These are phyloP conservation scores for Bipolaris gigantea DNA, from an alignment of 2,329 filamentous ascomycete species.

Conservation along the genomic window DNA sequence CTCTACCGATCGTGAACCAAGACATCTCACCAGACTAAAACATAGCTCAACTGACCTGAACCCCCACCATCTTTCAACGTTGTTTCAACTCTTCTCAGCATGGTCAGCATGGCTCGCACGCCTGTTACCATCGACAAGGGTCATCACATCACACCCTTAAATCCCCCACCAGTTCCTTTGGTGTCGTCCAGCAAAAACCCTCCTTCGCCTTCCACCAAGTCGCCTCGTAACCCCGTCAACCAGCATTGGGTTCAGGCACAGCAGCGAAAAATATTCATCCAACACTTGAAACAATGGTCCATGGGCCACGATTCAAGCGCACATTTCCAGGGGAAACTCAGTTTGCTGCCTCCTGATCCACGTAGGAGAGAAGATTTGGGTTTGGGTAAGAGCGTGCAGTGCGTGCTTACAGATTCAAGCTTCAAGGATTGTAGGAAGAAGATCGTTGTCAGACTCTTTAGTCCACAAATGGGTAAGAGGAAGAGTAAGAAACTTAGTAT, in stretches of 20 bases:
- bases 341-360: slow-evolving; percentile 14
- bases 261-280: slow-evolving; percentile 25
- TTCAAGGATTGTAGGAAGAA: slow-evolving; percentile 20
- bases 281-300: slow-evolving; percentile 33
- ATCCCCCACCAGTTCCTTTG: slow-evolving; percentile 1
- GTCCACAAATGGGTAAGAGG: slow-evolving; percentile 14
- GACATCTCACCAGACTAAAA: neutral
- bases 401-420: slow-evolving; percentile 24
- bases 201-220: slow-evolving; percentile 9
- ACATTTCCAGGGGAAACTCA: slow-evolving; percentile 36
- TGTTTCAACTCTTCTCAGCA: neutral
- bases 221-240: slow-evolving; percentile 20
- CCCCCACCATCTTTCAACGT: slow-evolving; percentile 2
- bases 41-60: slow-evolving; percentile 1
- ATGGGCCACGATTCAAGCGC: slow-evolving; percentile 33
- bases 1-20: neutral
- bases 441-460: slow-evolving; percentile 33
- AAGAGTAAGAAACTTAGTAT: neutral
- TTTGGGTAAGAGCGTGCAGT: slow-evolving; percentile 34
- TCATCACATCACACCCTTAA: slow-evolving; percentile 8
- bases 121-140: slow-evolving; percentile 5
- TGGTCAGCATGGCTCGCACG: slow-evolving; percentile 11
- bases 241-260: slow-evolving; percentile 21
- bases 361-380: slow-evolving; percentile 12
- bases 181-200: neutral